Conservation (phyloP, 2,329 filamentous ascomycete genomes). For the Spiromastix sp. region DNA sequence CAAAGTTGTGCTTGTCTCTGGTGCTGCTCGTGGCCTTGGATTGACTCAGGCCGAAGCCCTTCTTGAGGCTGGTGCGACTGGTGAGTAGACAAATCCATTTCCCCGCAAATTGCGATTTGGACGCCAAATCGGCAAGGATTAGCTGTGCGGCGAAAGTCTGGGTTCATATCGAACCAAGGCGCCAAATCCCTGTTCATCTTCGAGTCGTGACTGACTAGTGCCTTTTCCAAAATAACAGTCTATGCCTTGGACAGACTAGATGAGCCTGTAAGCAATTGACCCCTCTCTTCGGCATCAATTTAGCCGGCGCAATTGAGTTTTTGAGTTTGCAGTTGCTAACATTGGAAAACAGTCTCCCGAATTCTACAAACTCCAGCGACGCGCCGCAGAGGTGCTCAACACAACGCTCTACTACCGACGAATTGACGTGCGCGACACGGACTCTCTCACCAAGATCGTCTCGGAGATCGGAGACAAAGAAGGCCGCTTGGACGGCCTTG, state of each 20-base stretch:
- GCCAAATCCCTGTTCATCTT: no score
- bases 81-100: no score
- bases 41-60: constrained; percentile 63
- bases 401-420: constrained; percentile 63
- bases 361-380: constrained; percentile 55
- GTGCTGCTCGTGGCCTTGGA: constrained; percentile 62
- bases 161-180: no score
- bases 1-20: constrained; percentile 62
- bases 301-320: no score
- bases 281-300: no score
- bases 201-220: no score
- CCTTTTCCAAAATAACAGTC: no score
- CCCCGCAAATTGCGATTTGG: no score
- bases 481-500: constrained; percentile 66
- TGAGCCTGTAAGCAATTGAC: constrained; percentile 11
- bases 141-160: no score
- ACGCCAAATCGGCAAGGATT: no score
- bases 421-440: constrained; percentile 68
- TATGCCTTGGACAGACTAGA: constrained; percentile 25
- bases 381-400: constrained; percentile 54
- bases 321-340: not conserved
- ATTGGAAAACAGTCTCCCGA: constrained; percentile 41
- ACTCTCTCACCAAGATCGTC: constrained; percentile 56
- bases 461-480: constrained; percentile 58
- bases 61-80: constrained; percentile 60